A percentile compares a stretch with the other conserved stretches of the same genome.
Conservation (phyloP, 2,329 filamentous ascomycete genomes). For the Hymenoscyphus albidus region DNA sequence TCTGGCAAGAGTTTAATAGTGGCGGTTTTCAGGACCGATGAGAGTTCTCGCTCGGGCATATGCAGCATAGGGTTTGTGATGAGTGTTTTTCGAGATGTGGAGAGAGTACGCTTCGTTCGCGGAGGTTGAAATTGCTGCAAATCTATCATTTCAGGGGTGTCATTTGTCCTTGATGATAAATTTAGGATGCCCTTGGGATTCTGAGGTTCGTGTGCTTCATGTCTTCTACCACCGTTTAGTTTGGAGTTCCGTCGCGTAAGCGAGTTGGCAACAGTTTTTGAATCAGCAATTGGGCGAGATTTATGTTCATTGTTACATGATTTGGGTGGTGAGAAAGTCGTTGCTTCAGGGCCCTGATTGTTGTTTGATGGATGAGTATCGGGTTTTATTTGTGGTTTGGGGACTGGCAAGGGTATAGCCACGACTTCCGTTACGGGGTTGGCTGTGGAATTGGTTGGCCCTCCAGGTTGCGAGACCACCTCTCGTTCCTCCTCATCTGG, state of each 20-base stretch:
- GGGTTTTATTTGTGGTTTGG: background rate
- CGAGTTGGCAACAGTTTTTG: constrained; percentile 15
- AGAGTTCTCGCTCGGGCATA: constrained; percentile 11
- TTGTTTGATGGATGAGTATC: background rate
- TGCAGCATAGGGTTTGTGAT: constrained; percentile 24
- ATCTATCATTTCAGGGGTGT: constrained; percentile 11
- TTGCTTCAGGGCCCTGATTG: background rate
- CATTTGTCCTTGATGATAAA: constrained; percentile 21
- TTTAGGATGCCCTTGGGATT: constrained; percentile 28
- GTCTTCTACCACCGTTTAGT: constrained; percentile 16
- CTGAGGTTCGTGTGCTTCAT: constrained; percentile 26
- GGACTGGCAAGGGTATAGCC: background rate
- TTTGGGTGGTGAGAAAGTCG: constrained; percentile 6
- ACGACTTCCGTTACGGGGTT: background rate
- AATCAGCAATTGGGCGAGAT: constrained; percentile 3
- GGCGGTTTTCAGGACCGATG: constrained; percentile 9
- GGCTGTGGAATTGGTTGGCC: background rate
- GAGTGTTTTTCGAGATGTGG: constrained; percentile 22
- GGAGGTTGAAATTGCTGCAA: constrained; percentile 9
- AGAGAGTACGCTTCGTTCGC: constrained; percentile 25
- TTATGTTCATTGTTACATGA: background rate
- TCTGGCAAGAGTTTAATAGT: constrained; percentile 1
- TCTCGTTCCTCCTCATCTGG: constrained; percentile 11
- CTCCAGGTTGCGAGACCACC: background rate
- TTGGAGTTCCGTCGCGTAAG: constrained; percentile 9